A percentile compares a stretch with the other conserved stretches of the same genome.
Evolutionary conservation across 805 yeast genomes (phyloP).

Genomic region (Millerozyma miso): DNA sequence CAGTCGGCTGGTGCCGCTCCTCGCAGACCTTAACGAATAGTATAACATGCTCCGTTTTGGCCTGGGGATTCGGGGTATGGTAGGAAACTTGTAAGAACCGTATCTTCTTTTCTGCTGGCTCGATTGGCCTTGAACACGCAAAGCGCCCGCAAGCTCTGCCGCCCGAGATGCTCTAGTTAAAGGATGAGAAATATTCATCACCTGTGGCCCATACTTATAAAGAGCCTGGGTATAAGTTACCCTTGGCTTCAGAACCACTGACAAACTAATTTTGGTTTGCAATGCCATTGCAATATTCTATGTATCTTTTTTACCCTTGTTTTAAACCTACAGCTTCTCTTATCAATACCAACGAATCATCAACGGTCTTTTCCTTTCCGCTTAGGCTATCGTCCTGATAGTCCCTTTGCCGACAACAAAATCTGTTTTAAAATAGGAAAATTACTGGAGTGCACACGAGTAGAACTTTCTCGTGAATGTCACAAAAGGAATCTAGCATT

Average conservation of each 20-base stretch:
- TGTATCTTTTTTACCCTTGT: background rate
- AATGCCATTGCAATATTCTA: background rate
- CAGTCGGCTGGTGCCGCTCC: constrained; percentile 15
- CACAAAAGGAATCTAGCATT: background rate
- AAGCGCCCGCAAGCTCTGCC: constrained; percentile 25
- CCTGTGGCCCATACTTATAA: constrained; percentile 30
- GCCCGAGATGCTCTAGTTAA: constrained; percentile 37
- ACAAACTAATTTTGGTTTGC: background rate
- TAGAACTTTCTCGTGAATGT: background rate
- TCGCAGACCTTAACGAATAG: constrained; percentile 42
- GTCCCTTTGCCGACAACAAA: background rate
- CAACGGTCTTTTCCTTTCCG: background rate
- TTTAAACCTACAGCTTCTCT: background rate
- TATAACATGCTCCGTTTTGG: constrained; percentile 53
- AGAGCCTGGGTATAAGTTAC: constrained; percentile 22
- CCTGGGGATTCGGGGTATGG: constrained; percentile 40
- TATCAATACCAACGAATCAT: background rate
- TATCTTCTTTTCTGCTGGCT: constrained; percentile 15
- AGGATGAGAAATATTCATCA: constrained; percentile 39
- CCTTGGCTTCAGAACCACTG: constrained; percentile 7
- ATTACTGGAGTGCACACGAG: background rate
- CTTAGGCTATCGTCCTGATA: background rate
- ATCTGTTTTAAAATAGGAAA: background rate
- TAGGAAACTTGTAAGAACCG: constrained; percentile 40
- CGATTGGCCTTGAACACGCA: constrained; percentile 6